Evolutionary conservation across 2,329 filamentous ascomycete genomes (phyloP).

Genomic region (Cladosporium sp.): DNA sequence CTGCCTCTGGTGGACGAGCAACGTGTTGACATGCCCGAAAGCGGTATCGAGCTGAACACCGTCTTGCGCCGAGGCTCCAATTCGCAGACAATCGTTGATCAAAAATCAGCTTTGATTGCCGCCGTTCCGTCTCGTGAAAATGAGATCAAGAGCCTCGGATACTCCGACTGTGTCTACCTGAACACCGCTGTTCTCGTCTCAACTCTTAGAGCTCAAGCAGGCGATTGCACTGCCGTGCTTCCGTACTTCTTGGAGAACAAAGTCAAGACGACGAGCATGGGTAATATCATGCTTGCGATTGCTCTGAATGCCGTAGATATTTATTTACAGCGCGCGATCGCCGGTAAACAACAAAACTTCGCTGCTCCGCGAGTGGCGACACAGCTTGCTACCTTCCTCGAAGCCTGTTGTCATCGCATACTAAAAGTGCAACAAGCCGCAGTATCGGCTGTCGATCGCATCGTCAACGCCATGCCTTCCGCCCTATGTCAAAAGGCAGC

Average conservation of each 20-base stretch:
- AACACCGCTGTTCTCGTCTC: constrained; percentile 89
- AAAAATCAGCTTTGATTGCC: constrained; percentile 72
- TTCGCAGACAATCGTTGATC: constrained; percentile 69
- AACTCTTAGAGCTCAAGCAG: constrained; percentile 76
- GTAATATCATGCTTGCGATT: constrained; percentile 60
- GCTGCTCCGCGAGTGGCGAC: constrained; percentile 87
- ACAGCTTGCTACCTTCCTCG: constrained; percentile 81
- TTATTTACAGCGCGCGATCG: constrained; percentile 72
- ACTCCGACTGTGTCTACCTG: constrained; percentile 86
- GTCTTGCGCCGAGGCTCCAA: constrained; percentile 83
- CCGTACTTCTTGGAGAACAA: constrained; percentile 94
- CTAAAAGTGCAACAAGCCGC: constrained; percentile 86
- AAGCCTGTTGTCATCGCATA: constrained; percentile 88
- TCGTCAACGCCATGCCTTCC: constrained; percentile 80
- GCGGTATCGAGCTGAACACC: constrained; percentile 94
- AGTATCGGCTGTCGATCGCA: constrained; percentile 74
- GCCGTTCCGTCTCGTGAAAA: constrained; percentile 71
- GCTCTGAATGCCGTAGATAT: constrained; percentile 68
- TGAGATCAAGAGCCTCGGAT: constrained; percentile 78
- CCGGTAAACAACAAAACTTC: constrained; percentile 68
- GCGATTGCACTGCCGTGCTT: constrained; percentile 84
- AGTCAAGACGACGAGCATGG: constrained; percentile 58
- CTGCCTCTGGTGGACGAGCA: constrained; percentile 84
- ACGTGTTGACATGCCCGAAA: constrained; percentile 84
- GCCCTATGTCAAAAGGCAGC: constrained; percentile 85